phyloP scores from a whole-genome alignment of 2,329 filamentous ascomycete genomes.

The Ceratocystis variospora region DNA sequence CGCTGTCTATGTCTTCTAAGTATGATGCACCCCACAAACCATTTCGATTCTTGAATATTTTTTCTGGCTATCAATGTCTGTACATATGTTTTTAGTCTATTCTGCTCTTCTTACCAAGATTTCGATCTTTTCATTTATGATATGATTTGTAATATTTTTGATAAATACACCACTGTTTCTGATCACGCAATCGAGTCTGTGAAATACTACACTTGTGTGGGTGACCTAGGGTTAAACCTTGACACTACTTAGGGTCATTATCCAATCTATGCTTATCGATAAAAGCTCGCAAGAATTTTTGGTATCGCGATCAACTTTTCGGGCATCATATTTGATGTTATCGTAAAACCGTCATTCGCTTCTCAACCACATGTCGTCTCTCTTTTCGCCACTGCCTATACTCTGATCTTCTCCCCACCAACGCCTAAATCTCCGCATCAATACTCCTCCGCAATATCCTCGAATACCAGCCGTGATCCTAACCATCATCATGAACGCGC shows the following conservation, averaged over 20 bases:
- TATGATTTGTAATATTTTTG: too few species aligned
- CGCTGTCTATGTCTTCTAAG: conserved; percentile 27
- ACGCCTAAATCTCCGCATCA: neutral
- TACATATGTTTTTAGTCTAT: neutral
- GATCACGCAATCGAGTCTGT: too few species aligned
- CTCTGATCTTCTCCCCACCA: neutral
- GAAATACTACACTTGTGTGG: too few species aligned
- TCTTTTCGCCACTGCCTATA: neutral
- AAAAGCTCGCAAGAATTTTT: conserved; percentile 6
- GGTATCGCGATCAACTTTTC: neutral
- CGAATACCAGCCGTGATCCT: neutral
- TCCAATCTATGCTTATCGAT: conserved; percentile 2
- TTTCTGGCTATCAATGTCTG: neutral
- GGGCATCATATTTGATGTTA: neutral
- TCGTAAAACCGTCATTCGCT: neutral
- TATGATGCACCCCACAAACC: neutral
- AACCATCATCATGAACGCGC: conserved; percentile 54
- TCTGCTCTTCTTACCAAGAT: neutral
- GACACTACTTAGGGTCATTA: neutral
- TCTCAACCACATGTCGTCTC: neutral
- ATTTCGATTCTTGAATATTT: neutral
- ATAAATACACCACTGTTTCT: too few species aligned
- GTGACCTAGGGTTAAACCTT: neutral
- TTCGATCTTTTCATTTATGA: neutral
- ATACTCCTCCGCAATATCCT: neutral